phyloP scores from a whole-genome alignment of 768 basidiomycete species.

The Sporobolomyces pararoseus region DNA sequence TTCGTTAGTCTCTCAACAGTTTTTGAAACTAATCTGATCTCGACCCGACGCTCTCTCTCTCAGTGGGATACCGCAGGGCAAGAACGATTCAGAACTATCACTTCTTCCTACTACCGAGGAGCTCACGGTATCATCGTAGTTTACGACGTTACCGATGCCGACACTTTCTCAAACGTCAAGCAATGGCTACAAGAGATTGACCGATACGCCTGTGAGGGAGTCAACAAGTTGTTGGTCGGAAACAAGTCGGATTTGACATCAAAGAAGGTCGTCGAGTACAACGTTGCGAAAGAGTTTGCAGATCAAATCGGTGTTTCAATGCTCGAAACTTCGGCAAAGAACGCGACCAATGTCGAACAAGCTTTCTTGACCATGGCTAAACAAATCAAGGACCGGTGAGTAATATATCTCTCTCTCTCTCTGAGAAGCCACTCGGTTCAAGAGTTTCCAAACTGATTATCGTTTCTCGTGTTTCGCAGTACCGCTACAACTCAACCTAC shows the following conservation, averaged over 20 bases:
- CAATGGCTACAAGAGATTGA: slow-evolving; percentile 55
- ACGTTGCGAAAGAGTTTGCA: slow-evolving; percentile 64
- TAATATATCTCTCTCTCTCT: no score
- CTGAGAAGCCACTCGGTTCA: no score
- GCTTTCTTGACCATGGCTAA: slow-evolving; percentile 93
- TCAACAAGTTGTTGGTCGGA: slow-evolving; percentile 97
- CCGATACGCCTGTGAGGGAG: slow-evolving; percentile 87
- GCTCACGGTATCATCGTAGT: slow-evolving; percentile 98
- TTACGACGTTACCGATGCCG: slow-evolving; percentile 85
- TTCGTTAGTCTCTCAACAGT: no score
- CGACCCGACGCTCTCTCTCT: no score
- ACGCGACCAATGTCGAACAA: slow-evolving; percentile 95
- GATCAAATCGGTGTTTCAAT: slow-evolving; percentile 87
- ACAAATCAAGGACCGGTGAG: slow-evolving; percentile 46
- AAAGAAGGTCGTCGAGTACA: slow-evolving; percentile 65
- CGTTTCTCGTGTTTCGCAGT: no score
- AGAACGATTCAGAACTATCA: slow-evolving; percentile 97
- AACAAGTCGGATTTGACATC: slow-evolving; percentile 93
- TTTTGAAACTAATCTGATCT: no score
- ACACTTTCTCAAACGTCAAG: slow-evolving; percentile 71
- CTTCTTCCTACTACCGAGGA: slow-evolving; percentile 97
- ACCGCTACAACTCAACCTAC: slow-evolving; percentile 80
- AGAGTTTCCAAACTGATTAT: no score
- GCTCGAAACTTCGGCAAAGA: slow-evolving; percentile 96
- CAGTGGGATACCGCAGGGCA: slow-evolving; percentile 99